Base-by-base conservation (phyloP, 257 asterid species). In the Apocynum venetum region DNA sequence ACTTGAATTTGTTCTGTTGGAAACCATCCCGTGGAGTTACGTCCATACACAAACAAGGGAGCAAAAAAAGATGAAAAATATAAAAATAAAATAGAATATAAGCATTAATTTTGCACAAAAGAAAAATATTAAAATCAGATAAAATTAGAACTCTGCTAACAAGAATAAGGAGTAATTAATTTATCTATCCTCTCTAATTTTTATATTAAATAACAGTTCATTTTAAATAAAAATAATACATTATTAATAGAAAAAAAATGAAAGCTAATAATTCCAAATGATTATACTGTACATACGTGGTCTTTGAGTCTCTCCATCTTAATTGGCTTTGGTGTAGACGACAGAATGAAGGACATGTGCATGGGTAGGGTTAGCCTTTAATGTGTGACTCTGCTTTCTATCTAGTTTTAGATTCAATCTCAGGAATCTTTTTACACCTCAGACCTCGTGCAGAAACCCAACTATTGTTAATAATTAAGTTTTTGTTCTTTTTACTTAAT, bases 401-500 rank as follows among this genome's bases (percentile, higher is more conserved):
- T 56, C 63, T 19, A 56, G 63, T 56, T 53, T 53, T 38, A 72
- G 65, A 35, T 72, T 36, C 76, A 73, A 38, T 44, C 60, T 75
- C 25, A 49, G 73, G 71, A 72, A 46, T 41, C 69, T 72, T 60
- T 78, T 57, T 17, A 67, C 72, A 67, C 72, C 72, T 41, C 72
- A 48, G 59, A 72, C 82, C 78, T 79, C 82, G 82, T 73, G 82
- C 73, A 61, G 65, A 13, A 14, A 25, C 46, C 66, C n/a, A 25
- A 48, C 10, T 1, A 55, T 4, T 52, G 3, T 73, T 73, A 20
- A 74, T 56, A 19, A 55, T 78, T 2, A 52, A 35, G 53, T 59
- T 2, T 8, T 7, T n/a, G 35, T n/a, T 59, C 7, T 3, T 19
- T 5, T 13, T 17, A 70, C 4, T 47, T 35, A 49, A 60, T 79